A percentile compares a stretch with the other conserved stretches of the same genome.
Conservation (phyloP, 306 rosid species). For the Sindora glabra region DNA sequence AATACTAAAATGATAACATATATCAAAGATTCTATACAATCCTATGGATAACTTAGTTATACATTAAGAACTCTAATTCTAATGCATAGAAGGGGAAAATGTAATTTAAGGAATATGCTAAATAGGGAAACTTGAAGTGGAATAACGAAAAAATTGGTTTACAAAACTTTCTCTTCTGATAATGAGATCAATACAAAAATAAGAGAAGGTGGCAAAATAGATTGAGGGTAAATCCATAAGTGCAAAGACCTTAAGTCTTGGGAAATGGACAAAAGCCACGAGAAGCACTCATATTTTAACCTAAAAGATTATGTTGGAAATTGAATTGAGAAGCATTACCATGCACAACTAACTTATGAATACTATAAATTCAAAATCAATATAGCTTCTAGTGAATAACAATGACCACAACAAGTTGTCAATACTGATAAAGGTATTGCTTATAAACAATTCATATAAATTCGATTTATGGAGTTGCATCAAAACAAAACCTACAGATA, state of each 20-base stretch:
- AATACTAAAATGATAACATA: neutral
- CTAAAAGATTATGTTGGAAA: no score
- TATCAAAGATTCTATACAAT: neutral
- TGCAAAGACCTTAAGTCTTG: conserved; percentile 37
- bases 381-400: no score
- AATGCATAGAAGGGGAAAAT: conserved; percentile 11
- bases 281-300: no score
- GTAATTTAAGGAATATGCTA: neutral
- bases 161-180: conserved; percentile 52
- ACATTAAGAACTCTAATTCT: conserved; percentile 65
- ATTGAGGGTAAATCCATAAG: conserved; percentile 94
- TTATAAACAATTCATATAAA: no score
- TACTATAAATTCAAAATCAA: no score
- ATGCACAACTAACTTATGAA: no score
- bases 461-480: no score
- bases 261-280: neutral
- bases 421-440: no score
- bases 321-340: no score
- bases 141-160: neutral
- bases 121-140: neutral
- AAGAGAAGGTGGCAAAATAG: conserved; percentile 65
- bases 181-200: conserved; percentile 65
- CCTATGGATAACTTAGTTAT: neutral
- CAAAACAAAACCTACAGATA: no score
- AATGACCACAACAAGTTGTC: no score